Evolutionary conservation across 2,329 filamentous ascomycete species (phyloP), one percentile per base, ranked within the genome.

Genomic region (Pseudopithomyces chartarum): DNA sequence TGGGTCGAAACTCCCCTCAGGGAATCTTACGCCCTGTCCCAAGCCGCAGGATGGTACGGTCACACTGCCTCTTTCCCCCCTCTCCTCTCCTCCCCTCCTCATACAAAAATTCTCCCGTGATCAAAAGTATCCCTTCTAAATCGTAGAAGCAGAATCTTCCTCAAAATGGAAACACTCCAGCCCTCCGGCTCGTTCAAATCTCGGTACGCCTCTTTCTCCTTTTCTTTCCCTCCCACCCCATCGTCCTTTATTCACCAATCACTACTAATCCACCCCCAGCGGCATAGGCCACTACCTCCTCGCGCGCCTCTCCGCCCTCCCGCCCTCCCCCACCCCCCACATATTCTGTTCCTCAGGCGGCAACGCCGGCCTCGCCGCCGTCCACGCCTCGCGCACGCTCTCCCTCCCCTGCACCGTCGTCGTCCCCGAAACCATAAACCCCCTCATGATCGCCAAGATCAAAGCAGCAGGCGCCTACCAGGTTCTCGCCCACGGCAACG

Each of bases 141-240:
- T 73, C 68, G 69, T 64, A 78, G 71, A 75, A 82, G 90, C 80
- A 88, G 90, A 78, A 86, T 96, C 74, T 91, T 90, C 75, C 86
- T 96, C 68, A 96, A 96, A 76, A 85, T 95, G 60, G 91, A 96
- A 67, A 91, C 90, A 71, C 84, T 92, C 53, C 92, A 96, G 70
- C 92, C 91, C 4, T 90, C 89, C 20, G 90, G 90, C 61, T 93
- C 90, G 38, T 96, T 96, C 85, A 95, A 96, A 76, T 93, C 90
- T 45, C 67, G 73, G 73, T 75, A 73, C 58, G 65, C 32, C 33
- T 44, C 51, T 20, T 15, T 15, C 34, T 17, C 46, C 49, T 54
- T n/a, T 20, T 42, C 10, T 29, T n/a, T 26, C 12, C 15, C 17
- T 23, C 40, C 22, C 47, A 6, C 19, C 29, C 23, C 43, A 38